phyloP scores from a whole-genome alignment of 192 early-diverging fungal genomes.

The Coemansia sp. region DNA sequence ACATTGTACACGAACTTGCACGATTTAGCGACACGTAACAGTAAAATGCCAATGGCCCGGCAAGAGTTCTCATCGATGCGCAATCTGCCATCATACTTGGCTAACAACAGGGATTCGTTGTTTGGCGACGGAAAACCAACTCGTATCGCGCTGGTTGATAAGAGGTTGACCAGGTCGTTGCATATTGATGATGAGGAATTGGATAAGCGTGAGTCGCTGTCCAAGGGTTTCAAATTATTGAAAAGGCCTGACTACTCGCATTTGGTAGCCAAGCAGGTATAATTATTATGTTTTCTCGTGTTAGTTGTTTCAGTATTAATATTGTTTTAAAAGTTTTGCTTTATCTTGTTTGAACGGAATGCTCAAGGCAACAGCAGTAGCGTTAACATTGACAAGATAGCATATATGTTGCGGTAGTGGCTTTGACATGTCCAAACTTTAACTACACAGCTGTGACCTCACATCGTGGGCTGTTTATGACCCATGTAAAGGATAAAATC shows the following conservation, averaged over 20 bases:
- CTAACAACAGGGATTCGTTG: not conserved
- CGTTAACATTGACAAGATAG: too few species aligned
- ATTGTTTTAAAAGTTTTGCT: not conserved
- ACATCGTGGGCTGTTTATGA: too few species aligned
- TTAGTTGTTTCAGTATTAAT: not conserved
- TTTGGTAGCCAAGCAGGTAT: slow-evolving; percentile 1
- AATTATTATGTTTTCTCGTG: not conserved
- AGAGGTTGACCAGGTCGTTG: slow-evolving; percentile 29
- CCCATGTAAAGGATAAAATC: too few species aligned
- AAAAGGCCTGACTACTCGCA: slow-evolving; percentile 36
- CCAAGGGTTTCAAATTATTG: slow-evolving; percentile 17
- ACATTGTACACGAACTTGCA: slow-evolving; percentile 28
- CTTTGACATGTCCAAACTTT: too few species aligned
- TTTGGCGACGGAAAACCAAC: not conserved
- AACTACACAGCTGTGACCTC: too few species aligned
- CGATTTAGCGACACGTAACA: slow-evolving; percentile 49
- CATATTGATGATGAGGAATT: slow-evolving; percentile 17
- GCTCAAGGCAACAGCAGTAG: too few species aligned
- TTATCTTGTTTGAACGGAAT: not conserved
- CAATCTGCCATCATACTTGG: slow-evolving; percentile 25
- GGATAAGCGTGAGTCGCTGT: slow-evolving; percentile 18
- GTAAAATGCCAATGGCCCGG: slow-evolving; percentile 19
- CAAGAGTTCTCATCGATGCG: slow-evolving; percentile 11
- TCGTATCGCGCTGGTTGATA: not conserved
- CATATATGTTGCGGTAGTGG: too few species aligned